A percentile compares a stretch with the other conserved stretches of the same genome.
phyloP scores from a whole-genome alignment of 805 yeast genomes.

The Teunomyces lycoperdinae region DNA sequence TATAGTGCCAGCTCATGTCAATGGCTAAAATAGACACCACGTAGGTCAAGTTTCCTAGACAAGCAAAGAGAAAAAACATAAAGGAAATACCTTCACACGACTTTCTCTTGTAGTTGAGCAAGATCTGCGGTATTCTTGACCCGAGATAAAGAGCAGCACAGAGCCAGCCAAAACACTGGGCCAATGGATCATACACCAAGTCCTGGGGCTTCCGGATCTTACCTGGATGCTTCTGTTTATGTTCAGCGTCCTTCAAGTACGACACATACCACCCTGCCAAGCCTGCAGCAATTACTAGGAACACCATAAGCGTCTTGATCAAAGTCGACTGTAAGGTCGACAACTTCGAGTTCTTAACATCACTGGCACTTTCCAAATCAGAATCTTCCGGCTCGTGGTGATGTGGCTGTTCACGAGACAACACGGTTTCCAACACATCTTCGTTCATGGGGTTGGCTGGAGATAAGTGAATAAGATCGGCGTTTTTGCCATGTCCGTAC shows the following conservation, averaged over 20 bases:
- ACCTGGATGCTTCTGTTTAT: slow-evolving; percentile 29
- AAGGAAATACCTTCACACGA: slow-evolving; percentile 95
- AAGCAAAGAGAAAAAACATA: slow-evolving; percentile 90
- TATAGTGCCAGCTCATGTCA: slow-evolving; percentile 64
- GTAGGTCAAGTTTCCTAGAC: slow-evolving; percentile 88
- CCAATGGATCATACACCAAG: slow-evolving; percentile 66
- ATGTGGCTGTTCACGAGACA: slow-evolving; percentile 38
- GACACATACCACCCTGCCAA: slow-evolving; percentile 84
- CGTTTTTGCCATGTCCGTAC: slow-evolving; percentile 62
- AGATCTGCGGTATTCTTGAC: slow-evolving; percentile 88
- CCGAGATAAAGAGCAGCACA: slow-evolving; percentile 78
- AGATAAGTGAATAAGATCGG: slow-evolving; percentile 76
- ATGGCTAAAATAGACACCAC: slow-evolving; percentile 81
- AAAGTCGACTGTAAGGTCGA: slow-evolving; percentile 20
- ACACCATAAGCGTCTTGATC: slow-evolving; percentile 51
- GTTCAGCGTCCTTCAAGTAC: slow-evolving; percentile 44
- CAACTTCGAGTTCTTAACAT: slow-evolving; percentile 8
- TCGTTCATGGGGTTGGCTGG: slow-evolving; percentile 86
- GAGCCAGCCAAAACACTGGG: slow-evolving; percentile 83
- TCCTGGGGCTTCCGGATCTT: slow-evolving; percentile 35
- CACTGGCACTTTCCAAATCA: slow-evolving; percentile 11
- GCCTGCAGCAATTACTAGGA: slow-evolving; percentile 72
- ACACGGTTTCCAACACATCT: slow-evolving; percentile 60
- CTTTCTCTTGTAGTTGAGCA: slow-evolving; percentile 79
- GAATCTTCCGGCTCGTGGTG: slow-evolving; percentile 18